Evolutionary conservation across 129 eudicot genomes (phyloP), one percentile per base, ranked within the genome.

Genomic region (Logfia minima): DNA sequence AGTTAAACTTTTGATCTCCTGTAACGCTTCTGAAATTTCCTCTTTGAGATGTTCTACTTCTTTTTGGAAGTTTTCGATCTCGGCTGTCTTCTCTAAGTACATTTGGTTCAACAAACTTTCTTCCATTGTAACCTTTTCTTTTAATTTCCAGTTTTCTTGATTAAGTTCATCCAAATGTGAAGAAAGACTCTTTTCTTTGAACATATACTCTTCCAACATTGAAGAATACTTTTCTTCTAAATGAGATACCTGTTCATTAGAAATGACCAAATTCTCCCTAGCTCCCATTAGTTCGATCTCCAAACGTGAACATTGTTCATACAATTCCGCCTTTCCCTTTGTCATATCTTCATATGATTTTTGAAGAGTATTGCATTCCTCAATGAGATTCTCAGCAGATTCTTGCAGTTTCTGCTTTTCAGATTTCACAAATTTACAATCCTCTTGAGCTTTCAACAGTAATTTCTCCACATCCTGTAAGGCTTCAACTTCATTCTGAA

Each of bases 101-200:
- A 72, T 83, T 67, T 90, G 88, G 66, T 90, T 79, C 56, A 85
- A 37, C 83, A 86, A 73, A 83, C 82, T 88, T 79, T 84, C 92
- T 64, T 77, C 86, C 78, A 64, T 51, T 35, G 58, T 63, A 51
- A 85, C 70, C 53, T 87, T 91, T 74, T 88, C 88, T 62, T 79
- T 88, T 62, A 83, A 58, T 62, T 83, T 55, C 85, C 86, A 79
- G 34, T 86, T 85, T 77, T 85, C 90, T 81, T 83, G 89, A 85
- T 83, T 82, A 75, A 91, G 84, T 68, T 63, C 86, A 65, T 91
- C 90, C 62, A 91, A 48, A 63, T 91, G 91, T 71, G 85, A 83
- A 60, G 86, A 81, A 23, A 88, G 72, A 62, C 76, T 69, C 79
- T 80, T 86, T 81, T 91, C 92, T 77, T 83, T 85, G 24, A 79